Conservation (phyloP, 805 yeast genomes). For the Debaryomyces prosopidis region DNA sequence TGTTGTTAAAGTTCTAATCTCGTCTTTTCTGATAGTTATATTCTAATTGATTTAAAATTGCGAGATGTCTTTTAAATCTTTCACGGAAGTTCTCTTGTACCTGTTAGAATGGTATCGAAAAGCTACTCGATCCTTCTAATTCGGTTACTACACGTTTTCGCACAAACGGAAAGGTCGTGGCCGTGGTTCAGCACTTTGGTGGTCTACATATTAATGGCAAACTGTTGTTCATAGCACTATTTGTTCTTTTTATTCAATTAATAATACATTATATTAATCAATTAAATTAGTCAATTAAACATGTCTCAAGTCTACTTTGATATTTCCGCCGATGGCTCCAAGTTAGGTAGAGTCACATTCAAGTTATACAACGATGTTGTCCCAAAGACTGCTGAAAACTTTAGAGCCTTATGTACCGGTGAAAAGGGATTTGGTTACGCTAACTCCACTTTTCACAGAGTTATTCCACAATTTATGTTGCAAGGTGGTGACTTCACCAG, state of each 20-base stretch:
- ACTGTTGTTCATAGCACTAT: too few relatives aligned
- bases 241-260: not conserved
- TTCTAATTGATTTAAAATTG: too few relatives aligned
- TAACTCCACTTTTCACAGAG: slow-evolving; percentile 91
- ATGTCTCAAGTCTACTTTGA: slow-evolving; percentile 83
- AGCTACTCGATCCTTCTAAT: too few relatives aligned
- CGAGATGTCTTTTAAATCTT: too few relatives aligned
- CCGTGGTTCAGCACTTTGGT: too few relatives aligned
- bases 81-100: too few relatives aligned
- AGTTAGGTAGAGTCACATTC: slow-evolving; percentile 81
- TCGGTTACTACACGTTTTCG: too few relatives aligned
- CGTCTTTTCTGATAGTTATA: too few relatives aligned
- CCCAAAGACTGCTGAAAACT: slow-evolving; percentile 80
- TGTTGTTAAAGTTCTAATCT: too few relatives aligned
- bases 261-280: not conserved
- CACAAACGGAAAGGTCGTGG: too few relatives aligned
- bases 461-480: slow-evolving; percentile 93
- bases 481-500: slow-evolving; percentile 66
- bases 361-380: slow-evolving; percentile 55
- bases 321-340: slow-evolving; percentile 73
- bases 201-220: too few relatives aligned
- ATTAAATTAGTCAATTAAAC: slow-evolving; percentile 1
- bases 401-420: slow-evolving; percentile 83
- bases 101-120: too few relatives aligned
- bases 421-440: slow-evolving; percentile 93